Evolutionary conservation across 805 yeast genomes (phyloP).

Genomic region (Saturnispora hagleri): DNA sequence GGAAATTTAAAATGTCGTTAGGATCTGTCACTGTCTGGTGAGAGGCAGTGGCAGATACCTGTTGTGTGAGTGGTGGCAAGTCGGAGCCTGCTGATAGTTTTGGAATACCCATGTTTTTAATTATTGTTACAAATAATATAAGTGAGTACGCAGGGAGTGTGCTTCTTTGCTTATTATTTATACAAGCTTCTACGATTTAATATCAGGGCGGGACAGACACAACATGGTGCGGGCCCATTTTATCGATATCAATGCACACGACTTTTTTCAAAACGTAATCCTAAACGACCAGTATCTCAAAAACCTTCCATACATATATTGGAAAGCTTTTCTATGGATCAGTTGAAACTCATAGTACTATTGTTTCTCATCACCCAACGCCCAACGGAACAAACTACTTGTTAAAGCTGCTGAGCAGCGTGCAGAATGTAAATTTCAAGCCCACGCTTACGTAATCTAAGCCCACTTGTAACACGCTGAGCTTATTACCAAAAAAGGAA

Average conservation of each 20-base stretch:
- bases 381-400: too few species aligned
- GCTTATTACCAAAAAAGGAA: not conserved
- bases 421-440: not conserved
- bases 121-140: too few species aligned
- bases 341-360: too few species aligned
- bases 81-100: not conserved
- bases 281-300: too few species aligned
- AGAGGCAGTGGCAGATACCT: not conserved
- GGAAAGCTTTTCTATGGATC: too few species aligned
- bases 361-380: too few species aligned
- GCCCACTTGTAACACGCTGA: not conserved
- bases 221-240: not conserved
- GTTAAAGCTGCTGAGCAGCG: not conserved
- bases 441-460: not conserved
- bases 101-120: not conserved
- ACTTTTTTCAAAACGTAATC: too few species aligned
- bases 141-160: too few species aligned
- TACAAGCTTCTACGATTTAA: not conserved
- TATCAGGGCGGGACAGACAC: not conserved
- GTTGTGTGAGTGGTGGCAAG: not conserved
- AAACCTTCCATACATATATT: too few species aligned
- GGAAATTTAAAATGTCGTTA: conserved; percentile 9
- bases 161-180: not conserved
- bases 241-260: too few species aligned
- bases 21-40: not conserved